Conservation (phyloP, 169 alveolate species). For the Eimeria zaria region DNA sequence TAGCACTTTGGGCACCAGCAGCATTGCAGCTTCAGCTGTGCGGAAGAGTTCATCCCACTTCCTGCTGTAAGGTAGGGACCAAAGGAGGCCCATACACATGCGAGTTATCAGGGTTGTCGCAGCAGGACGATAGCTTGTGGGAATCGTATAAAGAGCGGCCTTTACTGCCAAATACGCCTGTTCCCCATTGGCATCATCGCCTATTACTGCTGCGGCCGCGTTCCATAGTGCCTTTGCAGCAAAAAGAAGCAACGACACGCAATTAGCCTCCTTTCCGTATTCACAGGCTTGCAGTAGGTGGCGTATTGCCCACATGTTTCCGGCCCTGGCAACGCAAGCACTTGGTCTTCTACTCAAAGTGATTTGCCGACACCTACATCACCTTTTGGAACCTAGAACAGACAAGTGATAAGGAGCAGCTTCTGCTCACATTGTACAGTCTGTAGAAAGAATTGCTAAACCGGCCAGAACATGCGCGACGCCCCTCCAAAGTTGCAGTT, state of each 20-base stretch:
- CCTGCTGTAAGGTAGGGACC: conserved; percentile 30
- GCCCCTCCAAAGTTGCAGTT: conserved; percentile 64
- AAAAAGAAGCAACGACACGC: conserved; percentile 54
- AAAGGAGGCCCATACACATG: conserved; percentile 75
- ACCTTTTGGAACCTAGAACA: neutral
- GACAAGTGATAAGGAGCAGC: neutral
- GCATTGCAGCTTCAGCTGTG: conserved; percentile 58
- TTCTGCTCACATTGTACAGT: conserved; percentile 50
- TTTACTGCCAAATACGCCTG: conserved; percentile 43
- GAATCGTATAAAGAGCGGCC: conserved; percentile 36
- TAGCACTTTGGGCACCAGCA: conserved; percentile 54
- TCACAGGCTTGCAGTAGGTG: conserved; percentile 70
- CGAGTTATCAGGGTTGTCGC: conserved; percentile 32
- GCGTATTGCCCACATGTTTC: conserved; percentile 65
- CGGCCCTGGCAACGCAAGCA: conserved; percentile 34
- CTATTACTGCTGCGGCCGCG: conserved; percentile 52
- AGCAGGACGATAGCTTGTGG: conserved; percentile 53
- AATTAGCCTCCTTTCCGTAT: conserved; percentile 60
- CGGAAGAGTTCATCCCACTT: conserved; percentile 77
- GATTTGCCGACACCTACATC: neutral
- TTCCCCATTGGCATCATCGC: conserved; percentile 19
- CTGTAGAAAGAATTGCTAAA: conserved; percentile 35
- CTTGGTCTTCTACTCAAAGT: neutral
- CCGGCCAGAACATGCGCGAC: conserved; percentile 73
- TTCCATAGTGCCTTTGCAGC: conserved; percentile 73